Conservation (phyloP, 2,329 filamentous ascomycete species). For the Fusarium camptoceras region DNA sequence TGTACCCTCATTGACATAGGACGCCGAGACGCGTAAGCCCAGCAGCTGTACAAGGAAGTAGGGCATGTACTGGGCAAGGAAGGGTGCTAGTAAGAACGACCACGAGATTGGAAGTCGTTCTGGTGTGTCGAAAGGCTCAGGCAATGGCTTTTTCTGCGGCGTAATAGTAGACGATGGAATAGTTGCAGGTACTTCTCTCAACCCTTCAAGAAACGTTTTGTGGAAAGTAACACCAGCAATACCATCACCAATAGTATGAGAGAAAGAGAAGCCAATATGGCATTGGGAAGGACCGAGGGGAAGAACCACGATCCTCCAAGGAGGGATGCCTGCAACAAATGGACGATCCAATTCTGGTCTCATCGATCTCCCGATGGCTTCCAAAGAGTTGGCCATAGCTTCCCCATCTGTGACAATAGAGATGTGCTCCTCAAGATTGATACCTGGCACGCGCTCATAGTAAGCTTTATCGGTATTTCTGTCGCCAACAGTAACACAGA, state of each 20-base stretch:
- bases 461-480: conserved; percentile 38
- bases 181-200: neutral
- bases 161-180: neutral
- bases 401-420: conserved; percentile 6
- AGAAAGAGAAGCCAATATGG: conserved; percentile 40
- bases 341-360: conserved; percentile 31
- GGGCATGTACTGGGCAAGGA: conserved; percentile 34
- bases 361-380: conserved; percentile 23
- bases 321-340: conserved; percentile 31
- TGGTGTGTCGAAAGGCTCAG: conserved; percentile 40
- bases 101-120: conserved; percentile 43
- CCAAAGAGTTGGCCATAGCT: neutral
- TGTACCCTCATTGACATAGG: conserved; percentile 29
- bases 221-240: conserved; percentile 40
- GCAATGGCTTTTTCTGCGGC: conserved; percentile 12
- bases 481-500: conserved; percentile 37
- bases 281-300: conserved; percentile 21
- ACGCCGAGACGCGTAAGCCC: conserved; percentile 25
- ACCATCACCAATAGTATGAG: conserved; percentile 44
- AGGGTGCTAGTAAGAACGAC: conserved; percentile 38
- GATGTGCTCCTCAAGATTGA: conserved; percentile 39
- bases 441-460: conserved; percentile 32
- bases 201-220: conserved; percentile 34
- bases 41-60: conserved; percentile 30
- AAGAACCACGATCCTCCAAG: conserved; percentile 41